Percentiles rank a stretch among this genome's conserved stretches.
Evolutionary conservation across 1,284 basidiomycete species (phyloP).

Genomic region (Pulveroboletus sp.): DNA sequence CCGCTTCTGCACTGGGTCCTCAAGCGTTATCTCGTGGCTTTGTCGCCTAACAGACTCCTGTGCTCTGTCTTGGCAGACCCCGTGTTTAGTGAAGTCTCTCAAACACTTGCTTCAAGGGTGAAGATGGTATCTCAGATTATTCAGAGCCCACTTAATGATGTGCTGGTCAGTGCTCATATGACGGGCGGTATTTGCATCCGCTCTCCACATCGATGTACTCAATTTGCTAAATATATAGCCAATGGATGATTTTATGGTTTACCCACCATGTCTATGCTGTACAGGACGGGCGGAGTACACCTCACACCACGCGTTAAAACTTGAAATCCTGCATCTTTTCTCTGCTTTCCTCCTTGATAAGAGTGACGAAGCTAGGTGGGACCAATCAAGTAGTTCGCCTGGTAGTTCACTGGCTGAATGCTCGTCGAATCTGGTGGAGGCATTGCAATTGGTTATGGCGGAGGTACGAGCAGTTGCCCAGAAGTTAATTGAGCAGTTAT

Average conservation of each 20-base stretch:
- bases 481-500: slow-evolving; percentile 16
- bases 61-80: slow-evolving; percentile 21
- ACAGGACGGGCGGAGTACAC: slow-evolving; percentile 17
- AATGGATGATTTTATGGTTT: slow-evolving; percentile 39
- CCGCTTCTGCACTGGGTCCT: slow-evolving; percentile 35
- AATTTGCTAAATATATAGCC: slow-evolving; percentile 34
- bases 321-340: slow-evolving; percentile 31
- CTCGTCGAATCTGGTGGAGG: slow-evolving; percentile 17
- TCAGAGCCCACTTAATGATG: slow-evolving; percentile 10
- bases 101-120: slow-evolving; percentile 14
- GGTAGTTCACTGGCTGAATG: slow-evolving; percentile 5
- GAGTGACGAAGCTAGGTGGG: slow-evolving; percentile 2
- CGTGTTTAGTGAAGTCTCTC: slow-evolving; percentile 11
- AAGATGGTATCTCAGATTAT: slow-evolving; percentile 9
- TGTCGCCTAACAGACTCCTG: slow-evolving; percentile 17
- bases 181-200: slow-evolving; percentile 11
- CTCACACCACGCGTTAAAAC: slow-evolving; percentile 25
- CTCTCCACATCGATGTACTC: slow-evolving; percentile 27
- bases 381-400: neutral
- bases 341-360: slow-evolving; percentile 28
- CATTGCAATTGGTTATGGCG: slow-evolving; percentile 23
- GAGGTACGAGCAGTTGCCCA: slow-evolving; percentile 21
- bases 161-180: slow-evolving; percentile 29
- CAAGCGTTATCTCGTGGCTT: slow-evolving; percentile 31
- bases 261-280: slow-evolving; percentile 33